A percentile compares a stretch with the other conserved stretches of the same genome.
Conservation (phyloP, 2,329 filamentous ascomycete species). For the Colletotrichum spaethianum region DNA sequence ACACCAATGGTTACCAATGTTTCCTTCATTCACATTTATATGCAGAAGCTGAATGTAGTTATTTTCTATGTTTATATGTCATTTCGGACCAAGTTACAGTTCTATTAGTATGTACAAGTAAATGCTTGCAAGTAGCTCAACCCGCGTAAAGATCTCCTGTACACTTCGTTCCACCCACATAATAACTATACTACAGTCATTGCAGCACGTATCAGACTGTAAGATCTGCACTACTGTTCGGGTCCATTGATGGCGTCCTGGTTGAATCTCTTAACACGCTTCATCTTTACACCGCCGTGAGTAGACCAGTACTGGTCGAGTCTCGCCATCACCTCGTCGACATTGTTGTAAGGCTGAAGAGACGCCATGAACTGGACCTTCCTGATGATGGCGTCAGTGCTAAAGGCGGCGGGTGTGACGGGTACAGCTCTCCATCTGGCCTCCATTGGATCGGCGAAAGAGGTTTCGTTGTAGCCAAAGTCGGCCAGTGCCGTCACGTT, state of each 20-base stretch:
- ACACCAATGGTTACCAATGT: no score
- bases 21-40: no score
- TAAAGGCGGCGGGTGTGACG: conserved; percentile 10
- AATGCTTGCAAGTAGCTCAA: background rate
- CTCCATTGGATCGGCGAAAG: conserved; percentile 56
- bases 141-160: background rate
- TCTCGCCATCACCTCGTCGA: conserved; percentile 1
- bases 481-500: conserved; percentile 56
- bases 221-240: background rate
- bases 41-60: background rate
- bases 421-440: conserved; percentile 48
- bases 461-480: conserved; percentile 56
- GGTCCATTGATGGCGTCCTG: background rate
- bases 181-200: background rate
- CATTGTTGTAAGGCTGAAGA: conserved; percentile 36
- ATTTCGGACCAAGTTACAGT: no score
- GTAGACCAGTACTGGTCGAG: conserved; percentile 20
- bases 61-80: no score
- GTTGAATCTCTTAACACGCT: background rate
- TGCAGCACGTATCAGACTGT: no score
- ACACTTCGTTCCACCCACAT: background rate
- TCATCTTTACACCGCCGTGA: conserved; percentile 17
- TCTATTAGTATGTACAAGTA: background rate
- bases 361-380: conserved; percentile 35
- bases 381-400: conserved; percentile 9